phyloP scores from a whole-genome alignment of 1,139 yeast species.

The Suhomyces panamericanus region DNA sequence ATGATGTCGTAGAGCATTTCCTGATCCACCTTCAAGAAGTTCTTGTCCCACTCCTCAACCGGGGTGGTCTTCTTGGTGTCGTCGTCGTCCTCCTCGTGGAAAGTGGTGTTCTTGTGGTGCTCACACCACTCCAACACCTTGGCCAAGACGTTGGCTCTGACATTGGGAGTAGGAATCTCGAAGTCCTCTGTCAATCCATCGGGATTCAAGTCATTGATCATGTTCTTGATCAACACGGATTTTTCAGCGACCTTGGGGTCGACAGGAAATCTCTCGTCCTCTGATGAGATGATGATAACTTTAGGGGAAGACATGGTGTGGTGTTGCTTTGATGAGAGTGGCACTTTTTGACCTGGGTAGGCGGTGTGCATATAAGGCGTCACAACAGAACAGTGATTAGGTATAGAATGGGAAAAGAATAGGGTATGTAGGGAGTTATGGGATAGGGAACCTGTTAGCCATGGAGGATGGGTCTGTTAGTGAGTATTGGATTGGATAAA shows the following conservation, averaged over 20 bases:
- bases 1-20: slow-evolving; percentile 98
- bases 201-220: slow-evolving; percentile 79
- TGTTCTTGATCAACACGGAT: slow-evolving; percentile 82
- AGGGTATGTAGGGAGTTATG: neutral
- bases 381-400: too few species aligned
- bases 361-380: neutral
- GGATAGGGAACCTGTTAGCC: too few species aligned
- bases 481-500: too few species aligned
- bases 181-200: slow-evolving; percentile 62
- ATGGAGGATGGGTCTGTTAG: too few species aligned
- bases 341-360: neutral
- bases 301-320: slow-evolving; percentile 32
- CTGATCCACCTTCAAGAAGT: slow-evolving; percentile 93
- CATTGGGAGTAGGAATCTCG: slow-evolving; percentile 92
- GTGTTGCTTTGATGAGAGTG: neutral
- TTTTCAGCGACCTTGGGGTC: slow-evolving; percentile 89
- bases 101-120: slow-evolving; percentile 84
- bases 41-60: slow-evolving; percentile 95
- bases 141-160: slow-evolving; percentile 79
- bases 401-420: neutral
- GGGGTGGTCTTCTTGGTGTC: slow-evolving; percentile 76
- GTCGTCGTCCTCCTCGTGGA: slow-evolving; percentile 72
- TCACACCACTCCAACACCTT: slow-evolving; percentile 97
- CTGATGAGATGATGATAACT: slow-evolving; percentile 68
- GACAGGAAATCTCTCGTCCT: slow-evolving; percentile 69